Evolutionary conservation across 495 filamentous ascomycete genomes (phyloP).

Genomic region (Podospora bellae-mahoneyi): DNA sequence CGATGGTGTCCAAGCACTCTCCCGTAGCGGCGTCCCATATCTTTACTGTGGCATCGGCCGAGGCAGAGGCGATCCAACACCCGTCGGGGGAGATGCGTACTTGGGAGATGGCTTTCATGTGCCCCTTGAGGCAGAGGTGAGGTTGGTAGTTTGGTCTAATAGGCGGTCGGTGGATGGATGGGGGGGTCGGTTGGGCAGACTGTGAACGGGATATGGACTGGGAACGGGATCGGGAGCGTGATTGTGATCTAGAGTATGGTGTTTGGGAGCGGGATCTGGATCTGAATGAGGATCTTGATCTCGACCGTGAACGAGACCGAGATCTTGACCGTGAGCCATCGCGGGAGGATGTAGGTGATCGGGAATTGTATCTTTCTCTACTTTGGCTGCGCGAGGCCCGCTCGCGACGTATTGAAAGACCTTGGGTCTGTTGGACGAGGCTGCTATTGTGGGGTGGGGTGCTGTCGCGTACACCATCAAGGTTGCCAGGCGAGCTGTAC

Average conservation of each 20-base stretch:
- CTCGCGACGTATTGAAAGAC: constrained; percentile 40
- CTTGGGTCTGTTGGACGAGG: constrained; percentile 20
- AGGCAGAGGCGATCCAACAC: constrained; percentile 81
- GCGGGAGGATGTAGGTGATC: constrained; percentile 10
- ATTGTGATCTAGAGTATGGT: constrained; percentile 25
- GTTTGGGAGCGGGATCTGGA: constrained; percentile 26
- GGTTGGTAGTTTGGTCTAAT: constrained; percentile 38
- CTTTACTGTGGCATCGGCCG: constrained; percentile 83
- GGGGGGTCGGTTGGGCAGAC: constrained; percentile 23
- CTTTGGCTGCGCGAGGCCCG: constrained; percentile 28
- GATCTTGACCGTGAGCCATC: constrained; percentile 36
- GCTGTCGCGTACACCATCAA: constrained; percentile 6
- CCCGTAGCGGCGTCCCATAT: constrained; percentile 84
- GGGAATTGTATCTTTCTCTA: constrained; percentile 16
- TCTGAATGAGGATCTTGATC: constrained; percentile 32
- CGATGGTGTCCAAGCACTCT: constrained; percentile 76
- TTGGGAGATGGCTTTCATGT: constrained; percentile 73
- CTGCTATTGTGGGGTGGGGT: constrained; percentile 2
- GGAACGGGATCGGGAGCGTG: constrained; percentile 43
- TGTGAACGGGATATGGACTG: constrained; percentile 36
- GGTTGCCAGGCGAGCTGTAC: constrained; percentile 30
- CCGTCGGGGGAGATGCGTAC: constrained; percentile 90
- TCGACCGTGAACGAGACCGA: constrained; percentile 23
- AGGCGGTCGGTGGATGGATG: constrained; percentile 23
- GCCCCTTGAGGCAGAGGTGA: constrained; percentile 57